phyloP scores from a whole-genome alignment of 2,329 filamentous ascomycete genomes.

The Aspergillus fischeri region DNA sequence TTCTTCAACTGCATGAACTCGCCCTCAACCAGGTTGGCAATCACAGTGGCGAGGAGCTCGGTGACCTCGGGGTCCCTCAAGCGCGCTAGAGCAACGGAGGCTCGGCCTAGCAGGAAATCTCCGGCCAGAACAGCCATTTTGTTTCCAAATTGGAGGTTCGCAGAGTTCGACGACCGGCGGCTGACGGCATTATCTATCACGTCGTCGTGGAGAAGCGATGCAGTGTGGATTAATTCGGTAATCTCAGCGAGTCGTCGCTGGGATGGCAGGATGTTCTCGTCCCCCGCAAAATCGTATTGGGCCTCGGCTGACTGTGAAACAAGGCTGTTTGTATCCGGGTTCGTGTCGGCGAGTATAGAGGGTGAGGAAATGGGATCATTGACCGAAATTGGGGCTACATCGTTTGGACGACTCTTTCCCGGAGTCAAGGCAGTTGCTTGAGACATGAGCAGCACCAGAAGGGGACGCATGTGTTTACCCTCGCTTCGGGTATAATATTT shows the following conservation, averaged over 20 bases:
- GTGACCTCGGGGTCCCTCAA: constrained; percentile 90
- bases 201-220: constrained; percentile 94
- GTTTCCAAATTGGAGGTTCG: constrained; percentile 94
- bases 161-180: constrained; percentile 76
- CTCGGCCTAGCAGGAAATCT: constrained; percentile 90
- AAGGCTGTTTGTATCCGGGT: constrained; percentile 62
- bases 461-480: constrained; percentile 92
- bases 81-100: constrained; percentile 87
- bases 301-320: constrained; percentile 41
- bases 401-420: constrained; percentile 49
- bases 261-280: constrained; percentile 72
- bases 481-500: constrained; percentile 98
- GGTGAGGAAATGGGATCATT: constrained; percentile 59
- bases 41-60: constrained; percentile 90
- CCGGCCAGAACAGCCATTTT: constrained; percentile 98
- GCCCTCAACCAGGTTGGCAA: constrained; percentile 94
- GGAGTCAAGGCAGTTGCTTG: constrained; percentile 81
- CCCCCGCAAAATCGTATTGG: constrained; percentile 39
- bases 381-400: constrained; percentile 40
- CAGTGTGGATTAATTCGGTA: constrained; percentile 94
- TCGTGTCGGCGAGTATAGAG: constrained; percentile 70
- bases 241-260: constrained; percentile 93
- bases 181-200: constrained; percentile 92
- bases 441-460: constrained; percentile 95
- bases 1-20: constrained; percentile 99